Evolutionary conservation across 2,329 filamentous ascomycete genomes (phyloP).

Genomic region (Thelonectria olida): DNA sequence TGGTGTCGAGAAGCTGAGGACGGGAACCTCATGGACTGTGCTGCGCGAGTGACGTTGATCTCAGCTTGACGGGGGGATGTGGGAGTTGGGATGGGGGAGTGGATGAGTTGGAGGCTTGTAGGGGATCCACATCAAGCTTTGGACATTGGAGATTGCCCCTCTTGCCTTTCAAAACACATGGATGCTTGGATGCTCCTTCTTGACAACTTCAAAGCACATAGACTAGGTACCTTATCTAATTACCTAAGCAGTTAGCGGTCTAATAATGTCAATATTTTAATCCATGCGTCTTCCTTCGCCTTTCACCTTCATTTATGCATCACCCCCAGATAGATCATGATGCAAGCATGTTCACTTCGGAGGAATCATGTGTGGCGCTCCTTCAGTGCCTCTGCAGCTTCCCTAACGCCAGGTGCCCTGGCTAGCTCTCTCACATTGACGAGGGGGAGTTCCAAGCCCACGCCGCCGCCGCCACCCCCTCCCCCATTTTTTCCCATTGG

Average conservation of each 20-base stretch:
- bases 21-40: too few relatives aligned
- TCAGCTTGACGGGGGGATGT: conserved; percentile 1
- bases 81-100: not conserved
- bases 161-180: not conserved
- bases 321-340: too few relatives aligned
- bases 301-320: too few relatives aligned
- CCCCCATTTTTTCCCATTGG: not conserved
- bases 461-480: not conserved
- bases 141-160: not conserved
- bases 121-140: not conserved
- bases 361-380: not conserved
- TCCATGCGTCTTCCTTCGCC: too few relatives aligned
- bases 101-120: not conserved
- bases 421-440: not conserved
- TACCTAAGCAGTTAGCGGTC: too few relatives aligned
- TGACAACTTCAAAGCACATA: too few relatives aligned
- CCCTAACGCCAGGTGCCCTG: not conserved
- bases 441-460: not conserved
- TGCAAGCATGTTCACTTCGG: not conserved
- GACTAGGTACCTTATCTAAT: too few relatives aligned
- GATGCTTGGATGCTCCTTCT: not conserved
- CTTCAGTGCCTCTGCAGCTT: not conserved
- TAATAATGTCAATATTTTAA: too few relatives aligned
- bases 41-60: conserved; percentile 23
- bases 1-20: not conserved